A percentile compares a stretch with the other conserved stretches of the same genome.
phyloP scores from a whole-genome alignment of 345 rosid species.

The Melaleuca alternifolia region DNA sequence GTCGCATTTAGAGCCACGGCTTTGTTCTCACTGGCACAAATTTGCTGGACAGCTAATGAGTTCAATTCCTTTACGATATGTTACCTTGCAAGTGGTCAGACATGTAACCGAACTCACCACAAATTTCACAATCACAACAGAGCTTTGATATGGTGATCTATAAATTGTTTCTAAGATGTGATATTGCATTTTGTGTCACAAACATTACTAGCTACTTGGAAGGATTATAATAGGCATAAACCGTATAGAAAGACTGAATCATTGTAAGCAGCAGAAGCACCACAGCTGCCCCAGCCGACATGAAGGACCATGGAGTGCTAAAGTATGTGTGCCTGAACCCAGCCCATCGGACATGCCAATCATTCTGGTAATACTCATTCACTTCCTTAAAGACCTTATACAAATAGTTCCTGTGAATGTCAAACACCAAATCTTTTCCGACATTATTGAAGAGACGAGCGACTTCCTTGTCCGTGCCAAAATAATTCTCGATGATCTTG shows the following conservation, averaged over 20 bases:
- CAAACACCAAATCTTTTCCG: slow-evolving; percentile 71
- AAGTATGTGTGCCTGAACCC: slow-evolving; percentile 57
- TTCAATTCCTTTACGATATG: background rate
- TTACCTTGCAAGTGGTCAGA: background rate
- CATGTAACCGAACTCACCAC: background rate
- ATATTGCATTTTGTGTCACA: background rate
- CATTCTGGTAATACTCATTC: slow-evolving; percentile 33
- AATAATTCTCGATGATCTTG: slow-evolving; percentile 56
- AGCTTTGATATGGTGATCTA: background rate
- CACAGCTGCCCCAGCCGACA: slow-evolving; percentile 62
- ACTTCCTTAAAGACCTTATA: slow-evolving; percentile 37
- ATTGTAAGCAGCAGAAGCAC: slow-evolving; percentile 49
- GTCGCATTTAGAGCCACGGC: background rate
- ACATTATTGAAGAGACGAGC: slow-evolving; percentile 43
- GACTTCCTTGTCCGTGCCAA: slow-evolving; percentile 58
- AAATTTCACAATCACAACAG: background rate
- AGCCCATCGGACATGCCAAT: slow-evolving; percentile 54
- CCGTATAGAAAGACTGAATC: slow-evolving; percentile 39
- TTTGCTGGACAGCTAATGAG: background rate
- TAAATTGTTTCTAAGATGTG: background rate
- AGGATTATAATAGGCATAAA: background rate
- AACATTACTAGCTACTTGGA: background rate
- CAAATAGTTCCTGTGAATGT: slow-evolving; percentile 40
- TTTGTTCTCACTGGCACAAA: background rate
- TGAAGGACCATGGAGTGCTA: slow-evolving; percentile 68